A percentile compares a stretch with the other conserved stretches of the same genome.
These are phyloP conservation scores for Starmerella riodocensis DNA, from an alignment of 805 yeast genomes.

Conservation along the genomic window DNA sequence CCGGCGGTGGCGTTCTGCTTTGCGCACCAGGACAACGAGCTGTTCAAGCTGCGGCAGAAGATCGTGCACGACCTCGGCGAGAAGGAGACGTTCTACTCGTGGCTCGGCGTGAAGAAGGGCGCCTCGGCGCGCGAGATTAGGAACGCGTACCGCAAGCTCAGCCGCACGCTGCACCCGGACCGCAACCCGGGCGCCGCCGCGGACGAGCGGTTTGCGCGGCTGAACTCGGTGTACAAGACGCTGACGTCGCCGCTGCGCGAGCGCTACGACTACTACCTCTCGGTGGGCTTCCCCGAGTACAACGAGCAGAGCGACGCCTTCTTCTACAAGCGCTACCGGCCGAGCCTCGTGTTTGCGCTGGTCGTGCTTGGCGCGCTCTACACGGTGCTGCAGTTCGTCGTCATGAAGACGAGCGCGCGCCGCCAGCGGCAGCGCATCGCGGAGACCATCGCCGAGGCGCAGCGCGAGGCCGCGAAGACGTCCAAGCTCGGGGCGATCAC, in stretches of 20 bases:
- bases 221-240: conserved; percentile 64
- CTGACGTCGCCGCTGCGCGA: conserved; percentile 47
- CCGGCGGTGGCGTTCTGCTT: conserved; percentile 29
- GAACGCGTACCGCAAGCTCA: conserved; percentile 46
- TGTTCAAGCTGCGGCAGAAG: conserved; percentile 58
- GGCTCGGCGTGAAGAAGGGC: conserved; percentile 30
- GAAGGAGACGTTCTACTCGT: conserved; percentile 52
- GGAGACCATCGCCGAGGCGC: conserved; percentile 25
- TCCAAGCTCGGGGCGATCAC: conserved; percentile 21
- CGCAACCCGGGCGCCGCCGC: conserved; percentile 42
- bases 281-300: conserved; percentile 77
- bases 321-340: conserved; percentile 52
- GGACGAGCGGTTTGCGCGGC: conserved; percentile 60
- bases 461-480: conserved; percentile 22
- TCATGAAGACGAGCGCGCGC: conserved; percentile 39
- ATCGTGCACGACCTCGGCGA: conserved; percentile 49
- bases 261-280: conserved; percentile 71
- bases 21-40: conserved; percentile 62
- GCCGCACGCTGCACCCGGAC: conserved; percentile 77
- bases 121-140: conserved; percentile 24
- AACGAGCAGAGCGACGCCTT: conserved; percentile 44
- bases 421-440: conserved; percentile 46
- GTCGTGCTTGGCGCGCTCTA: conserved; percentile 39
- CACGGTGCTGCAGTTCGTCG: conserved; percentile 45
- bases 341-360: conserved; percentile 42